Base-by-base conservation (phyloP, 164 flowering plant species). In the Magnolia kwangsiensis region DNA sequence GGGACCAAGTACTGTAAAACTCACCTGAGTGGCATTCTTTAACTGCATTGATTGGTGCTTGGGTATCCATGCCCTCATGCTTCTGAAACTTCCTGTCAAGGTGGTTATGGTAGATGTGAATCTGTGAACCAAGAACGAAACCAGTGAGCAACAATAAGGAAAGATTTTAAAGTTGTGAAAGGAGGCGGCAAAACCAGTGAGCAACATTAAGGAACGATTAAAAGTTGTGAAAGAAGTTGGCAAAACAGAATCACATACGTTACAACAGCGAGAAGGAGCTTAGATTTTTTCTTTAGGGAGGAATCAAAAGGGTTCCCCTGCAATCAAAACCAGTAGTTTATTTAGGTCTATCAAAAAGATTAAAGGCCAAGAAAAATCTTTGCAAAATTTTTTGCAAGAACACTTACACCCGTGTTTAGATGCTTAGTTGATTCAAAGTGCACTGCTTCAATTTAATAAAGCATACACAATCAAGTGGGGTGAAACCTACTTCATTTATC, bases 1-100 rank as follows among this genome's bases (percentile, higher is more conserved):
- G 50, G 16, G 51, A 19, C 49, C 13, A 50, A 8, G 20, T 58
- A 65, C 23, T 16, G 10, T 20, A 21, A n/a, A 64, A 70, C 63
- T 73, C 51, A 89, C 95, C 89, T 93, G 97, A 74, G 82, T 75
- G 37, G 86, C 78, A 74, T 73, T 88, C 84, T 89, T 90, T 51
- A 88, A 82, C 84, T 88, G 92, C 89, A 91, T 86, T 1, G 92
- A 89, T 65, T 92, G 97, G 65, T 88, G 90, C 84, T 88, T 93
- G 2, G 97, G 91, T 59, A 92, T 81, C 87, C 91, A 91, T 37
- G 90, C 93, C 74, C 74, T 88, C 89, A 92, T 89, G 83, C 91
- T 90, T 82, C 98, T 83, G 81, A 86, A 84, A 73, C 91, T 90
- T 79, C 98, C 98, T 4, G 93, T 87, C 88, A 91, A 93, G 1